Evolutionary conservation across 2,329 filamentous ascomycete genomes (phyloP).

Genomic region (Talaromyces islandicus): DNA sequence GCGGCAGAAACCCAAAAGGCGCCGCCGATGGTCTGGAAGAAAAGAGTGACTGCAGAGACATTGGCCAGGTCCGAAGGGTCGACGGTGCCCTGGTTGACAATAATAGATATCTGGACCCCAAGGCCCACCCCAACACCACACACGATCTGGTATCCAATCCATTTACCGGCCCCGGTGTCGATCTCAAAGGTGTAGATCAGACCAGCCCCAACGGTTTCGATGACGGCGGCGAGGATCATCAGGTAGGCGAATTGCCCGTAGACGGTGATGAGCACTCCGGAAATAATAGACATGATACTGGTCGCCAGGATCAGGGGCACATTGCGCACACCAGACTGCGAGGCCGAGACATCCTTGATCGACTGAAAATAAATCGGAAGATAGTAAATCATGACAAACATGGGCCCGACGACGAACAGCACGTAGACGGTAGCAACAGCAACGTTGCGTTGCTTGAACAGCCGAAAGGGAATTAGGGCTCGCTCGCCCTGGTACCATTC

Average conservation of each 20-base stretch:
- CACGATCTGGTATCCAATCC: conserved; percentile 21
- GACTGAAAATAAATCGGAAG: conserved; percentile 32
- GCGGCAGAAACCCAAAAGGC: conserved; percentile 25
- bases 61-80: conserved; percentile 16
- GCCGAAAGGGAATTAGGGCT: conserved; percentile 28
- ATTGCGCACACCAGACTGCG: conserved; percentile 34
- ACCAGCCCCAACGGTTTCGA: conserved; percentile 19
- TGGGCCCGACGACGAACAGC: conserved; percentile 30
- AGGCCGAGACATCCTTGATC: conserved; percentile 25
- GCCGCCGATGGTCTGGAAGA: conserved; percentile 27
- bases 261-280: conserved; percentile 21
- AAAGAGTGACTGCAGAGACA: conserved; percentile 18
- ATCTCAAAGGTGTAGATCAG: conserved; percentile 26
- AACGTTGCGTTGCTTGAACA: conserved; percentile 35
- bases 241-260: conserved; percentile 23
- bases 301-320: conserved; percentile 35
- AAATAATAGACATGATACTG: conserved; percentile 21
- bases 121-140: conserved; percentile 17
- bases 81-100: conserved; percentile 16
- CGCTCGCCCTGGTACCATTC: conserved; percentile 17
- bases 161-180: conserved; percentile 14
- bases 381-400: conserved; percentile 30
- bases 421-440: conserved; percentile 24
- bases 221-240: conserved; percentile 20
- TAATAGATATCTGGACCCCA: conserved; percentile 15